Conservation (phyloP, 495 filamentous ascomycete genomes). For the Venustampulla echinocandica region DNA sequence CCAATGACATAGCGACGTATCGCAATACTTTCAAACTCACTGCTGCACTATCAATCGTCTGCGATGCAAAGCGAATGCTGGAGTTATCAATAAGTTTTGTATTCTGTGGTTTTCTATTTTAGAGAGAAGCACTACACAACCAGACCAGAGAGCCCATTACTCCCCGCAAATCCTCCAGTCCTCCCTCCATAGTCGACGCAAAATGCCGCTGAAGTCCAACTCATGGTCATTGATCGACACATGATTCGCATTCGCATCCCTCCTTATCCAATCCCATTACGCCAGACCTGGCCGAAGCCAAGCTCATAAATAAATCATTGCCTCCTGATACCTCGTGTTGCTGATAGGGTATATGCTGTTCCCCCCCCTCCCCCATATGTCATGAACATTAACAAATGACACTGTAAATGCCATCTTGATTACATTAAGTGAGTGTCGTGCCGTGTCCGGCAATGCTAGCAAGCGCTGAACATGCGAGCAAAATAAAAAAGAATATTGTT, state of each 20-base stretch:
- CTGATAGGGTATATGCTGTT: conserved; percentile 21
- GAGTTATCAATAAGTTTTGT: not conserved
- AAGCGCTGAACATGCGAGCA: conserved; percentile 16
- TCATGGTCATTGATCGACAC: conserved; percentile 18
- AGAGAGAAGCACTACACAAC: conserved; percentile 3
- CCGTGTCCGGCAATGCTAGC: conserved; percentile 3
- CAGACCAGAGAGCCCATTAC: not conserved
- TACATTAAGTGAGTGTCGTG: conserved; percentile 23
- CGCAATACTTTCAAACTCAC: no score
- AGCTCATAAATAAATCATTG: not conserved
- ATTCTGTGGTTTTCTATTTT: conserved; percentile 15
- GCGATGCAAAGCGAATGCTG: not conserved
- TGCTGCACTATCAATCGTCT: no score
- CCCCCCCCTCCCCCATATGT: conserved; percentile 11
- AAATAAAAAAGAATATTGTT: conserved; percentile 9
- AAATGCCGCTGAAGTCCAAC: not conserved
- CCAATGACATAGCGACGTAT: no score
- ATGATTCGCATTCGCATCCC: conserved; percentile 1
- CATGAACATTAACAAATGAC: conserved; percentile 21
- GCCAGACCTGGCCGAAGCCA: not conserved
- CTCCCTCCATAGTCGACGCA: not conserved
- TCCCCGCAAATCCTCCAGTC: not conserved
- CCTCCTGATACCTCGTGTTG: conserved; percentile 5
- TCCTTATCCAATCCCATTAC: conserved; percentile 3
- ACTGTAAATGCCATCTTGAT: conserved; percentile 6